Percentiles rank a stretch among this genome's conserved stretches.
These are phyloP conservation scores for Candolleomyces eurysporus DNA, from an alignment of 768 basidiomycete genomes.

Conservation along the genomic window DNA sequence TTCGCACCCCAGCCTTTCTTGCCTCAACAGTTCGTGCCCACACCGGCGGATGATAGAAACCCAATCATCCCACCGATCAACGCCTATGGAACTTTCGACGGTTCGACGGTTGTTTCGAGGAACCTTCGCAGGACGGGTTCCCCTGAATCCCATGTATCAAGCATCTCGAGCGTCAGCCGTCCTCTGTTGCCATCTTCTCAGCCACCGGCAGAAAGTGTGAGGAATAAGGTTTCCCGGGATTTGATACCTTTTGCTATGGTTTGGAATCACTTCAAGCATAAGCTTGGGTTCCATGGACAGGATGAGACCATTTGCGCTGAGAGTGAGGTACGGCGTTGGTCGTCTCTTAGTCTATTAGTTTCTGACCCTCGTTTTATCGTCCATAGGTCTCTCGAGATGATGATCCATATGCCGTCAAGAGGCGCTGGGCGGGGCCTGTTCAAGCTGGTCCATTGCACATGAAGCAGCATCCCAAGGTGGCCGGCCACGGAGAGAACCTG, in stretches of 20 bases:
- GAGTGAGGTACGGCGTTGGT: no score
- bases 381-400: not conserved
- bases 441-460: slow-evolving; percentile 23
- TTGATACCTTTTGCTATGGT: slow-evolving; percentile 40
- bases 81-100: slow-evolving; percentile 48
- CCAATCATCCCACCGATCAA: slow-evolving; percentile 46
- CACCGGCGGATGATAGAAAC: slow-evolving; percentile 12
- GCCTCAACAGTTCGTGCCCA: not conserved
- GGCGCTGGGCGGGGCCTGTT: slow-evolving; percentile 37
- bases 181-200: slow-evolving; percentile 40
- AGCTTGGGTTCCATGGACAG: slow-evolving; percentile 16
- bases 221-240: slow-evolving; percentile 32
- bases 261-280: slow-evolving; percentile 19
- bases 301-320: slow-evolving; percentile 12
- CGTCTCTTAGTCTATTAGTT: no score
- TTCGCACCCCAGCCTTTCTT: no score
- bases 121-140: slow-evolving; percentile 2
- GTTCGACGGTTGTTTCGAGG: slow-evolving; percentile 17
- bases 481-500: slow-evolving; percentile 50
- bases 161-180: slow-evolving; percentile 23
- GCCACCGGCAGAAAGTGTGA: slow-evolving; percentile 18
- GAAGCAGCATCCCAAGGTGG: slow-evolving; percentile 35
- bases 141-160: slow-evolving; percentile 17
- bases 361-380: no score
- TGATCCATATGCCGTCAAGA: not conserved